A percentile compares a stretch with the other conserved stretches of the same genome.
phyloP scores from a whole-genome alignment of 2,329 filamentous ascomycete species.

The Colletotrichum ledebouriae region DNA sequence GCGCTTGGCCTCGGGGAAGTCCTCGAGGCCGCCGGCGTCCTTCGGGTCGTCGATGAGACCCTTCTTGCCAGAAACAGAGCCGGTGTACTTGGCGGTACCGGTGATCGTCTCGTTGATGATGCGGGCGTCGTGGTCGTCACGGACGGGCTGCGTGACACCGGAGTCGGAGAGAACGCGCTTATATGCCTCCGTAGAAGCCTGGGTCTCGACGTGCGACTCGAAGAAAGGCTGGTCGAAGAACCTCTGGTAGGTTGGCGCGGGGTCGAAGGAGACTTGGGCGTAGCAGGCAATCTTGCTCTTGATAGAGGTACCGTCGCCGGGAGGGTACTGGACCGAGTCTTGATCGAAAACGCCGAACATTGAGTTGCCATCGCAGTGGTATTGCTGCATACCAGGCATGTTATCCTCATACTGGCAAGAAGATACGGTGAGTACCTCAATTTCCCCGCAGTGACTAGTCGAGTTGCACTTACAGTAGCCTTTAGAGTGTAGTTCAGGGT shows the following conservation, averaged over 20 bases:
- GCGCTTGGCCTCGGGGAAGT: slow-evolving; percentile 48
- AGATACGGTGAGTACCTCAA: fast-evolving
- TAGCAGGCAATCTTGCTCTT: slow-evolving; percentile 49
- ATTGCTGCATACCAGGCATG: slow-evolving; percentile 50
- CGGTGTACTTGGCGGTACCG: slow-evolving; percentile 49
- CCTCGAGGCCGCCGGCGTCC: slow-evolving; percentile 52
- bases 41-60: slow-evolving; percentile 52
- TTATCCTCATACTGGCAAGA: slow-evolving; percentile 48
- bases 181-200: slow-evolving; percentile 51
- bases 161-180: slow-evolving; percentile 52
- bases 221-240: slow-evolving; percentile 50
- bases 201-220: slow-evolving; percentile 48
- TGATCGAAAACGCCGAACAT: slow-evolving; percentile 49
- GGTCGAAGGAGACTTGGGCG: slow-evolving; percentile 48
- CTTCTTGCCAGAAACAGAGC: slow-evolving; percentile 48
- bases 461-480: slow-evolving; percentile 41
- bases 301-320: slow-evolving; percentile 45
- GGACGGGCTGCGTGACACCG: slow-evolving; percentile 49
- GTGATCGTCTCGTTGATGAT: slow-evolving; percentile 50
- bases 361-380: slow-evolving; percentile 52
- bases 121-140: slow-evolving; percentile 51
- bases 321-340: slow-evolving; percentile 46
- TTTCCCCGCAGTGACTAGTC: background rate
- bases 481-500: slow-evolving; percentile 47
- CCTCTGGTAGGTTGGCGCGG: slow-evolving; percentile 48